phyloP scores from a whole-genome alignment of 2,329 filamentous ascomycete genomes.

The Xylariaceae sp. region DNA sequence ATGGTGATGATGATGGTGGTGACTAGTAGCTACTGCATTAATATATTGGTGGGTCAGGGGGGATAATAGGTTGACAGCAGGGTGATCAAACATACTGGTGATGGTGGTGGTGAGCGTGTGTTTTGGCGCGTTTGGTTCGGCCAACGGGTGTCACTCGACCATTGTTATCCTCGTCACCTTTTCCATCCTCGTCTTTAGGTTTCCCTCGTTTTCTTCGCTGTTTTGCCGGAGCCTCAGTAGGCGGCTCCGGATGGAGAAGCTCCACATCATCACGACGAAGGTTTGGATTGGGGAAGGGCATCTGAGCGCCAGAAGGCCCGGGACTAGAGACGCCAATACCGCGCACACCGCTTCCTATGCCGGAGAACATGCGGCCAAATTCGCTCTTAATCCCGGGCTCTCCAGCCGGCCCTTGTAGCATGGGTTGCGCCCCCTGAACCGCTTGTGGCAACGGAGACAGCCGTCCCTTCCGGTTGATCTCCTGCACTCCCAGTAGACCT shows the following conservation, averaged over 20 bases:
- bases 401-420: slow-evolving; percentile 69
- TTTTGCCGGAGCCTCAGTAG: slow-evolving; percentile 38
- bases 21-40: slow-evolving; percentile 29
- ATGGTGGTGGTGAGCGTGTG: slow-evolving; percentile 58
- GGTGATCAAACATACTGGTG: slow-evolving; percentile 51
- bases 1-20: slow-evolving; percentile 48
- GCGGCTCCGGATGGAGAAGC: slow-evolving; percentile 40
- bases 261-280: slow-evolving; percentile 51
- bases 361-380: slow-evolving; percentile 90
- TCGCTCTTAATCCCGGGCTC: slow-evolving; percentile 92
- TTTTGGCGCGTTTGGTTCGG: slow-evolving; percentile 62
- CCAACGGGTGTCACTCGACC: slow-evolving; percentile 56
- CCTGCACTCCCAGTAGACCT: slow-evolving; percentile 71
- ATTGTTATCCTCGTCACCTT: slow-evolving; percentile 60
- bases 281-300: slow-evolving; percentile 44
- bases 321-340: slow-evolving; percentile 49
- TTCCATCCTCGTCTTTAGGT: slow-evolving; percentile 68
- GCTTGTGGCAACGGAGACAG: slow-evolving; percentile 87
- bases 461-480: slow-evolving; percentile 74
- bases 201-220: slow-evolving; percentile 60
- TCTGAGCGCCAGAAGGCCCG: slow-evolving; percentile 38
- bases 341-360: slow-evolving; percentile 63
- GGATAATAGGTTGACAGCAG: slow-evolving; percentile 1
- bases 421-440: slow-evolving; percentile 83
- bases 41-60: slow-evolving; percentile 13